Base-by-base conservation (phyloP, 2,329 filamentous ascomycete species). In the Arthrobotrys iridis region DNA sequence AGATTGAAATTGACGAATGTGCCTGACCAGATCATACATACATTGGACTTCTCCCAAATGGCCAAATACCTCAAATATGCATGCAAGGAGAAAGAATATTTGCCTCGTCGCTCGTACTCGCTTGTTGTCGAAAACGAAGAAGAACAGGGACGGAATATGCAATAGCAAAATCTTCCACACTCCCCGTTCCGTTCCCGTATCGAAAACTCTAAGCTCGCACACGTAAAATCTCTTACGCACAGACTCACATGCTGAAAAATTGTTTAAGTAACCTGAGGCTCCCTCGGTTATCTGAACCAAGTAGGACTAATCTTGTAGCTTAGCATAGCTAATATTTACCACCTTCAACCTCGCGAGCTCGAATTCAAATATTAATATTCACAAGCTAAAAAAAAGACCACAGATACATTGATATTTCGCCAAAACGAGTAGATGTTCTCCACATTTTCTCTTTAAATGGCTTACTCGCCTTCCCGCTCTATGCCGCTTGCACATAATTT, bases 231-330 rank as follows among this genome's bases (percentile, higher is more conserved):
- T 8, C 40, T 55, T 52, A 20, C 50, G 68, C 68, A 73, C 68
- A 73, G 60, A 73, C 68, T 73, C 68, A 73, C 68, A 73, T 73
- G 68, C 52, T 41, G 45, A 41, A 22, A 28, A 62, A 46, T 46
- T 37, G 55, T 33, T 37, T 55, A 55, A 55, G 50, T 13, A 55
- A 52, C 58, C 26, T 59, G 60, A 45, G 68, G 59, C 68, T 65
- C 68, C 67, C 68, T 73, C 68, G 68, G 68, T 65, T 72, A 72
- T 65, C 59, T 72, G 41, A 26, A 33, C 48, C 28, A 72, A 20
- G 28, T n/a, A 55, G 26, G 26, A 55, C 28, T 11, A 8, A 55
- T 35, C 30, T 55, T 55, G 50, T 37, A 55, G 50, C 50, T 55
- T 55, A 55, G 30, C 50, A 55, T 37, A n/a, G n/a, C n/a, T n/a